phyloP scores from a whole-genome alignment of 768 basidiomycete species.

The Peribolospora baueri region DNA sequence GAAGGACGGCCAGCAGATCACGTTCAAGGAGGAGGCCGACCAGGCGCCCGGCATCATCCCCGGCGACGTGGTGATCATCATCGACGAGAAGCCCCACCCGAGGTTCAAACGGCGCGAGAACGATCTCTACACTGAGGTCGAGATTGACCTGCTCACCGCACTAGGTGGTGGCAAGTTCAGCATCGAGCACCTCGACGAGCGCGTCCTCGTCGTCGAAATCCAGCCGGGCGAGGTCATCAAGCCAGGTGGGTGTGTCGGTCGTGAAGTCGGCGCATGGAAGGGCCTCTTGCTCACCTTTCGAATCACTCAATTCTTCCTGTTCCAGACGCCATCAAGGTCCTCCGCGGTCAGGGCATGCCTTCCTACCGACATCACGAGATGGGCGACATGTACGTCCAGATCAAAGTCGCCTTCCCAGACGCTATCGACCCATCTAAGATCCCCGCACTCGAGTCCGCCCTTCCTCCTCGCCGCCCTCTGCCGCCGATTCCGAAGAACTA shows the following conservation, averaged over 20 bases:
- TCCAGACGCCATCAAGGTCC: conserved; percentile 65
- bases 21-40: conserved; percentile 72
- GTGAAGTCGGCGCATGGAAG: neutral
- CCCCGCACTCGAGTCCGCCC: conserved; percentile 52
- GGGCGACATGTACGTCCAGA: conserved; percentile 71
- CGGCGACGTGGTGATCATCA: conserved; percentile 80
- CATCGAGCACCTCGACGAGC: conserved; percentile 83
- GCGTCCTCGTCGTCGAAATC: conserved; percentile 57
- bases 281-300: neutral
- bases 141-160: conserved; percentile 78
- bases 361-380: conserved; percentile 92
- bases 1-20: conserved; percentile 77
- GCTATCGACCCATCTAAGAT: conserved; percentile 41
- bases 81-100: conserved; percentile 79
- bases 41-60: conserved; percentile 69
- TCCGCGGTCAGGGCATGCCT: conserved; percentile 92
- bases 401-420: conserved; percentile 76
- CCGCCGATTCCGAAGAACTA: conserved; percentile 43
- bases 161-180: conserved; percentile 73
- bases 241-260: conserved; percentile 39
- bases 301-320: neutral
- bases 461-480: conserved; percentile 42
- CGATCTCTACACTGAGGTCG: conserved; percentile 62
- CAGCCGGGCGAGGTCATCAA: conserved; percentile 72
- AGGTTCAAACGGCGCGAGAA: conserved; percentile 70